A percentile compares a stretch with the other conserved stretches of the same genome.
These are phyloP conservation scores for Fusarium dlaminii DNA, from an alignment of 2,329 filamentous ascomycete genomes.

Conservation along the genomic window DNA sequence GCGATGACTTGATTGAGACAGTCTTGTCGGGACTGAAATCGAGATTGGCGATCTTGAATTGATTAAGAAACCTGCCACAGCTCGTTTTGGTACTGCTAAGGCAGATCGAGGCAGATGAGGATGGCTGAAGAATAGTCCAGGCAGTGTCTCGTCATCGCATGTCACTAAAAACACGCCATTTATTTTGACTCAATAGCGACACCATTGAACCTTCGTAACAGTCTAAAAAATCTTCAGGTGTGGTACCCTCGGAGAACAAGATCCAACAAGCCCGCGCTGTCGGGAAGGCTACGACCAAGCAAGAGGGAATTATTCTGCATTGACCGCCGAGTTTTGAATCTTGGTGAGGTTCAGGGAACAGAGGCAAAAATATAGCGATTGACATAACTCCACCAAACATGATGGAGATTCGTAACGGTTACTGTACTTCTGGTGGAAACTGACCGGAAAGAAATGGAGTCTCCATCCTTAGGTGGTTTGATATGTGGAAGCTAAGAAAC, in stretches of 20 bases:
- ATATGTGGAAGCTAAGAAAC: constrained; percentile 9
- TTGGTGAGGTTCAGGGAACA: constrained; percentile 4
- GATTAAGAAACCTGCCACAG: constrained; percentile 16
- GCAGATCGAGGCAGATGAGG: constrained; percentile 28
- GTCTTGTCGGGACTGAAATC: constrained; percentile 27
- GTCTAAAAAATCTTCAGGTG: constrained; percentile 3
- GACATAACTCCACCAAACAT: constrained; percentile 25
- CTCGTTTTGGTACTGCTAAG: constrained; percentile 10
- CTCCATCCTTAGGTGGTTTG: constrained; percentile 13
- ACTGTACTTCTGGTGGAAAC: neutral
- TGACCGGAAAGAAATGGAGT: neutral
- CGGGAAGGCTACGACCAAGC: constrained; percentile 12
- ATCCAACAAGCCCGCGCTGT: neutral
- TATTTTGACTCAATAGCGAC: neutral
- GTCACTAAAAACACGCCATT: constrained; percentile 35
- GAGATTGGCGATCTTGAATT: constrained; percentile 40
- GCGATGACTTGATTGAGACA: constrained; percentile 27
- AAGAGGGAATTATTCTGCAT: neutral
- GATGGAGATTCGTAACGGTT: constrained; percentile 18
- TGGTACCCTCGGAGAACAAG: constrained; percentile 16
- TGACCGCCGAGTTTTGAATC: constrained; percentile 5
- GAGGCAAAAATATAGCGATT: constrained; percentile 24
- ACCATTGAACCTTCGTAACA: neutral
- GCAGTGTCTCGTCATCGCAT: constrained; percentile 29
- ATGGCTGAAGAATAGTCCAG: constrained; percentile 9